A percentile compares a stretch with the other conserved stretches of the same genome.
These are phyloP conservation scores for Podila clonocystis DNA, from an alignment of 192 early-diverging fungal genomes.

Conservation along the genomic window DNA sequence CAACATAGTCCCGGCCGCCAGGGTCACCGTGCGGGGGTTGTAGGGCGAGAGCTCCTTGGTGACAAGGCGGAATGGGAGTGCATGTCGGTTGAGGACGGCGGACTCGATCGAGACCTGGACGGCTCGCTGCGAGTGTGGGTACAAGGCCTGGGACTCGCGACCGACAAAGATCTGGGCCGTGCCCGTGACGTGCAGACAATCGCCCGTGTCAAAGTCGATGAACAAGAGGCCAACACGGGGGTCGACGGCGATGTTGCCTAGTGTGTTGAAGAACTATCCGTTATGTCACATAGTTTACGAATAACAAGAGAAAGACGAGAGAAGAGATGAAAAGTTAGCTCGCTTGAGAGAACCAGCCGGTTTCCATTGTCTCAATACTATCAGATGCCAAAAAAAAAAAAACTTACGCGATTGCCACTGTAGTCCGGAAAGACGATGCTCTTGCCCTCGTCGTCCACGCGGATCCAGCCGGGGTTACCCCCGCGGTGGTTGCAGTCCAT, in stretches of 20 bases:
- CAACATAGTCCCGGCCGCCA: not conserved
- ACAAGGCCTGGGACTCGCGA: conserved; percentile 10
- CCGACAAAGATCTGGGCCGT: conserved; percentile 30
- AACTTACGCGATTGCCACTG: conserved; percentile 45
- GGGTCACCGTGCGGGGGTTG: conserved; percentile 15
- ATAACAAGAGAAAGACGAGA: not conserved
- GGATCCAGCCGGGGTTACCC: conserved; percentile 38
- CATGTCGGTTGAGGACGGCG: not conserved
- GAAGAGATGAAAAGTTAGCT: not conserved
- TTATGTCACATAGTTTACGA: not conserved
- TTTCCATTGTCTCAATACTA: not conserved
- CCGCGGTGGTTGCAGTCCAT: conserved; percentile 50
- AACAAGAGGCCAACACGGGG: conserved; percentile 26
- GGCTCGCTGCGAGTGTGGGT: conserved; percentile 27
- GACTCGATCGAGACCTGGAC: conserved; percentile 22
- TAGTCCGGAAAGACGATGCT: conserved; percentile 36
- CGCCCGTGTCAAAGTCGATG: conserved; percentile 25
- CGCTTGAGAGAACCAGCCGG: not conserved
- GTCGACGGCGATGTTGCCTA: conserved; percentile 35
- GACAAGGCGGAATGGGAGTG: conserved; percentile 21
- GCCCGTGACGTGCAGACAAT: conserved; percentile 32
- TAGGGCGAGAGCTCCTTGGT: conserved; percentile 44
- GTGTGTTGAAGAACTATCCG: conserved; percentile 41
- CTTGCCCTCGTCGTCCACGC: not conserved
- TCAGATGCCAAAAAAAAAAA: not conserved